Conservation (phyloP, 2,329 filamentous ascomycete species). For the Proliferodiscus dingleyae region DNA sequence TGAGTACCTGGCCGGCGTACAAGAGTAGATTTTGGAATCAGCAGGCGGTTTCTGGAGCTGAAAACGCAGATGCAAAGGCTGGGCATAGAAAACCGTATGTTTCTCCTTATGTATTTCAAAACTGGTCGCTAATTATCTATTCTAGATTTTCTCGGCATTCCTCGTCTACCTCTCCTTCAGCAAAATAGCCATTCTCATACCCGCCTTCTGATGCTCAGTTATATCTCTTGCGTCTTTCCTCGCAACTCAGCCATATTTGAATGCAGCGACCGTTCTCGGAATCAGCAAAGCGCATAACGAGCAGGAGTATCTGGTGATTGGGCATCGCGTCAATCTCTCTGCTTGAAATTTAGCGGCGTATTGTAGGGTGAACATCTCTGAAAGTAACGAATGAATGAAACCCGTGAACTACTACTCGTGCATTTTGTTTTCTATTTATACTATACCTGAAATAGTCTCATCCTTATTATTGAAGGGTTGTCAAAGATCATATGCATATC, state of each 20-base stretch:
- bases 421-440: too few relatives aligned
- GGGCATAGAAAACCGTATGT: conserved; percentile 28
- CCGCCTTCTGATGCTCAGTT: neutral
- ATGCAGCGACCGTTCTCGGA: neutral
- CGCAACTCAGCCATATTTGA: neutral
- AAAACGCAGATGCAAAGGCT: conserved; percentile 25
- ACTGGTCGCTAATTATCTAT: too few relatives aligned
- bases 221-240: neutral
- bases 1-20: conserved; percentile 35
- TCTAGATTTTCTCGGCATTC: neutral
- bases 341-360: too few relatives aligned
- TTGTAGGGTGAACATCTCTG: too few relatives aligned
- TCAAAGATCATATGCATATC: too few relatives aligned
- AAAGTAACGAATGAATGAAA: too few relatives aligned
- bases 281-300: neutral
- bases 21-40: conserved; percentile 36
- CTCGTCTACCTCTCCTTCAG: neutral
- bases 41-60: neutral
- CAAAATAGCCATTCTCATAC: too few relatives aligned
- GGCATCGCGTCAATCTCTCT: neutral
- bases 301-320: neutral
- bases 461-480: too few relatives aligned
- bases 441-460: too few relatives aligned
- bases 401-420: too few relatives aligned
- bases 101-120: neutral